These are phyloP conservation scores for Beauveria scarabaeidicola DNA, from an alignment of 2,329 filamentous ascomycete genomes.

Conservation along the genomic window DNA sequence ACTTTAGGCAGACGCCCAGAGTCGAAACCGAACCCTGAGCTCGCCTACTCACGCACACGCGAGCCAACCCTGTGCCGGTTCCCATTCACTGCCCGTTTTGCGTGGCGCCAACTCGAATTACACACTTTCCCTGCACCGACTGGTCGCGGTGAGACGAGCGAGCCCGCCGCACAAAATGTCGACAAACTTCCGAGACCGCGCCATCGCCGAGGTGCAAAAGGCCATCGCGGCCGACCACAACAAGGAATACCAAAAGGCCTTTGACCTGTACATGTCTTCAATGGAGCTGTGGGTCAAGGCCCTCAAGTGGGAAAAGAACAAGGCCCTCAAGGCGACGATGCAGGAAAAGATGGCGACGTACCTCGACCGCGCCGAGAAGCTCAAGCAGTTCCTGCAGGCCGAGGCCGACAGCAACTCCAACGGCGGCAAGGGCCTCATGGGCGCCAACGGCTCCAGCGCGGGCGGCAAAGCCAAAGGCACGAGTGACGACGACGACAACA, in stretches of 20 bases:
- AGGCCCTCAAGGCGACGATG: constrained; percentile 95
- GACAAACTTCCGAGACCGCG: constrained; percentile 92
- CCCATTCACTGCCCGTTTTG: background rate
- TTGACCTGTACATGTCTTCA: constrained; percentile 89
- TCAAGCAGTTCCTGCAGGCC: constrained; percentile 81
- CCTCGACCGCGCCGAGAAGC: constrained; percentile 97
- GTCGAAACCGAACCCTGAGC: background rate
- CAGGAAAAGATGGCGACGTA: constrained; percentile 91
- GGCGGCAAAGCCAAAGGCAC: constrained; percentile 54
- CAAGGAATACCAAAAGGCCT: constrained; percentile 94
- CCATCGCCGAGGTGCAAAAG: constrained; percentile 94
- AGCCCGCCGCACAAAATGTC: constrained; percentile 56
- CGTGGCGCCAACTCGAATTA: background rate
- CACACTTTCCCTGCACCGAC: background rate
- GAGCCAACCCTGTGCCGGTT: background rate
- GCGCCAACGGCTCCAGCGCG: constrained; percentile 60
- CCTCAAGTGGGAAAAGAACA: constrained; percentile 99
- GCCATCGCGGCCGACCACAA: constrained; percentile 94
- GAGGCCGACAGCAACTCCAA: constrained; percentile 65
- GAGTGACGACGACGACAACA: constrained; percentile 79
- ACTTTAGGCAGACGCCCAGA: constrained; percentile 6
- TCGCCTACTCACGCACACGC: background rate
- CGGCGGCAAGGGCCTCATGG: constrained; percentile 52
- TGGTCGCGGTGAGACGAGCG: constrained; percentile 5
- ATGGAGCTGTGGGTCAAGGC: constrained; percentile 98